phyloP scores from a whole-genome alignment of 345 rosid species.

The Aethionema arabicum region DNA sequence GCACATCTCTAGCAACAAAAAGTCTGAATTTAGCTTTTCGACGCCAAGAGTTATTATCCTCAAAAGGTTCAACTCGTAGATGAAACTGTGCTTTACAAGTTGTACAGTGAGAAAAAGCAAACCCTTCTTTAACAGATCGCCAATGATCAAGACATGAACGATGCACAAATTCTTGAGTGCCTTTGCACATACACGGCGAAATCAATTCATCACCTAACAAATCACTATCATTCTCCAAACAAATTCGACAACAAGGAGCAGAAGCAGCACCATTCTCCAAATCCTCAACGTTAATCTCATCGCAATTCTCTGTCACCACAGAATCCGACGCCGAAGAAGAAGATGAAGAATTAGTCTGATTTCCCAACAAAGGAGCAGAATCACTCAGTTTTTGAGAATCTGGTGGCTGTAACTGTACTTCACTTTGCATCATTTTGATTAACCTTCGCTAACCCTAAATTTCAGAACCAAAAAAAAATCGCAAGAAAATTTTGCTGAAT shows the following conservation, averaged over 20 bases:
- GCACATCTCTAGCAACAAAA: constrained; percentile 91
- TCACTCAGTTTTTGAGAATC: constrained; percentile 48
- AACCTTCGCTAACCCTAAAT: constrained; percentile 20
- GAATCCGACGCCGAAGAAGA: constrained; percentile 16
- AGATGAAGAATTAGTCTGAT: constrained; percentile 40
- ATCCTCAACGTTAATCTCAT: constrained; percentile 66
- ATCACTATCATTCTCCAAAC: constrained; percentile 85
- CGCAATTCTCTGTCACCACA: constrained; percentile 31
- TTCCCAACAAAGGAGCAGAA: constrained; percentile 66
- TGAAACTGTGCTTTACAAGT: constrained; percentile 92
- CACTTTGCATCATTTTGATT: constrained; percentile 53
- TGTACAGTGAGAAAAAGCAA: constrained; percentile 92
- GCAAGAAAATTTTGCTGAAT: background rate
- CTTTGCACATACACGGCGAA: constrained; percentile 99
- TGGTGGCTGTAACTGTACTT: constrained; percentile 62
- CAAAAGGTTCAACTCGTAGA: constrained; percentile 63
- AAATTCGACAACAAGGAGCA: constrained; percentile 81
- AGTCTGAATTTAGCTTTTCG: constrained; percentile 77
- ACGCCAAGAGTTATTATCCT: constrained; percentile 87
- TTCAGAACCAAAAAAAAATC: background rate
- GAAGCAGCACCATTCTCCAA: constrained; percentile 60
- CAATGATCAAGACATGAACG: constrained; percentile 87
- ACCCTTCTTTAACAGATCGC: constrained; percentile 94
- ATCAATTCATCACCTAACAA: constrained; percentile 81
- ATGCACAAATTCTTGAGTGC: constrained; percentile 89